A percentile compares a stretch with the other conserved stretches of the same genome.
phyloP scores from a whole-genome alignment of 345 rosid genomes.

The Durio zibethinus region DNA sequence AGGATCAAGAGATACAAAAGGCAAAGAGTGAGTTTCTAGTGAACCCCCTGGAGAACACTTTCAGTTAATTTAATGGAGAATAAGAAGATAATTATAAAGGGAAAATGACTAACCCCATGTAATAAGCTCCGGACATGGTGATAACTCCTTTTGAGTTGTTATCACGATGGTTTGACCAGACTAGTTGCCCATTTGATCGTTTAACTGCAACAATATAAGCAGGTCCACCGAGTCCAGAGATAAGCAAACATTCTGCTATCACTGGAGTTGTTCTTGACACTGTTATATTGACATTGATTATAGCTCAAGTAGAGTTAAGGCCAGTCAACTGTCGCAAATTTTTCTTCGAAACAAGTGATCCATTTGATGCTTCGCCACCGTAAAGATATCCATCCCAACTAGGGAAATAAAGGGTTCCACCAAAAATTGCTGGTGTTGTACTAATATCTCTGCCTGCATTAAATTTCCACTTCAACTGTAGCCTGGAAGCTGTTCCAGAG shows the following conservation, averaged over 20 bases:
- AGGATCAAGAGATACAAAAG: too few species aligned
- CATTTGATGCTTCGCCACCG: slow-evolving; percentile 42
- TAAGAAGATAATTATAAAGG: too few species aligned
- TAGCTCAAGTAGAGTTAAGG: slow-evolving; percentile 28
- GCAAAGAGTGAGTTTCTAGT: too few species aligned
- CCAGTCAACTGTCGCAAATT: slow-evolving; percentile 40
- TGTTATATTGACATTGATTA: slow-evolving; percentile 26
- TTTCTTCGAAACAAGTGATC: slow-evolving; percentile 44
- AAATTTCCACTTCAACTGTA: slow-evolving; percentile 42
- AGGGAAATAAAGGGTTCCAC: slow-evolving; percentile 43
- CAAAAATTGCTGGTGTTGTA: slow-evolving; percentile 42
- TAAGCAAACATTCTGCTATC: slow-evolving; percentile 27
- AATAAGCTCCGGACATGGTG: slow-evolving; percentile 37
- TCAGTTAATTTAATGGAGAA: background rate
- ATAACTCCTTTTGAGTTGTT: slow-evolving; percentile 22
- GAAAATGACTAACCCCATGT: slow-evolving; percentile 23
- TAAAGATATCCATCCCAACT: slow-evolving; percentile 52
- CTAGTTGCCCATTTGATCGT: slow-evolving; percentile 30
- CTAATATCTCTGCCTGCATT: slow-evolving; percentile 45
- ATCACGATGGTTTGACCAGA: slow-evolving; percentile 38
- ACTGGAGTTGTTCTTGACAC: slow-evolving; percentile 44
- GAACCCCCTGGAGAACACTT: too few species aligned
- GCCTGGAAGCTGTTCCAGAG: slow-evolving; percentile 14
- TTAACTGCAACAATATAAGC: slow-evolving; percentile 35
- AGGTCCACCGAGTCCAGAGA: slow-evolving; percentile 36